Conservation (phyloP, 2,329 filamentous ascomycete species). For the Ceratocystis diversiconidia region DNA sequence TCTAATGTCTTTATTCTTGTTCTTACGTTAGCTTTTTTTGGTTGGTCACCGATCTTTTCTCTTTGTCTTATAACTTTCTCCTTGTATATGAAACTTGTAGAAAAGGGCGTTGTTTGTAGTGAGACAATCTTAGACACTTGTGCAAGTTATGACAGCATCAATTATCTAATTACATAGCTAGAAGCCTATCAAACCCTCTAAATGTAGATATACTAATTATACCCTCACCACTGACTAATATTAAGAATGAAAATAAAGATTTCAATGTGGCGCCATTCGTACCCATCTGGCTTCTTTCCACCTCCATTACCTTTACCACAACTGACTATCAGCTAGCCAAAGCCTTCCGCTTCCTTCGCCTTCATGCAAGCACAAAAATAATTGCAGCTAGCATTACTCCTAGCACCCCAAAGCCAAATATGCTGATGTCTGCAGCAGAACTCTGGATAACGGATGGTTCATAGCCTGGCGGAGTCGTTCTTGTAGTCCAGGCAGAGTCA, state of each 20-base stretch:
- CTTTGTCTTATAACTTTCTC: too few relatives aligned
- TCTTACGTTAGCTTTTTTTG: background rate
- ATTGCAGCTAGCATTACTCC: slow-evolving; percentile 2
- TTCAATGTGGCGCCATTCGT: background rate
- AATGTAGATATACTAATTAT: background rate
- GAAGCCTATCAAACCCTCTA: background rate
- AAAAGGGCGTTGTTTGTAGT: too few relatives aligned
- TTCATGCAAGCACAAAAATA: slow-evolving; percentile 11
- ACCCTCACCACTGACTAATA: background rate
- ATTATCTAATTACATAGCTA: background rate
- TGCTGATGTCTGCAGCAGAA: background rate
- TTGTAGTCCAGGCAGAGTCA: background rate
- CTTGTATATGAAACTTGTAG: too few relatives aligned
- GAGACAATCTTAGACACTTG: too few relatives aligned
- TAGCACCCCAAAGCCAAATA: background rate
- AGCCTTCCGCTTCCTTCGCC: background rate
- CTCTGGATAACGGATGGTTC: slow-evolving; percentile 7
- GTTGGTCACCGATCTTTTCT: background rate
- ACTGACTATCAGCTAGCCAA: background rate
- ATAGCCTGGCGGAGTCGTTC: background rate
- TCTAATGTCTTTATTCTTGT: background rate
- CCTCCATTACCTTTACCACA: background rate
- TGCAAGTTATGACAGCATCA: too few relatives aligned
- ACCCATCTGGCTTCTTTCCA: background rate
- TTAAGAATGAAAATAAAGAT: background rate